Evolutionary conservation across 441 rosid species (phyloP), one percentile per base, ranked within the genome.

Genomic region (Kokia cookei): DNA sequence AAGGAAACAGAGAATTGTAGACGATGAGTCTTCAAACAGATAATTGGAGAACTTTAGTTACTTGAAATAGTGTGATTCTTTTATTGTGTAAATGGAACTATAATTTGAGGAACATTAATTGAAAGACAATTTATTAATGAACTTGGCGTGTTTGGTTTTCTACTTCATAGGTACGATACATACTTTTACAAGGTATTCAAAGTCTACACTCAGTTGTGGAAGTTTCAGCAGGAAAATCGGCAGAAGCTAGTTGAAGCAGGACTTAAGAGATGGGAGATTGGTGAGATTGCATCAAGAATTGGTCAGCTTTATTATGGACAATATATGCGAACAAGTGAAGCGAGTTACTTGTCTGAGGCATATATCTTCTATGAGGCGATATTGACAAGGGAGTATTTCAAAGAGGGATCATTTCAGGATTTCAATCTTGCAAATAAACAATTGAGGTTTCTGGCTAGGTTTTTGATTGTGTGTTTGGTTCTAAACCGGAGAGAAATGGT

Each of bases 301-400:
- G 98, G 90, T 7, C 99, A 93, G 85, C 96, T 93, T n/a, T 91
- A 95, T 79, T 95, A 90, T 74, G 98, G 97, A 63, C 99, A 95
- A 69, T 95, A 95, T 72, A 90, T 93, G 99, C 79, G 93, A 75
- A 90, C 99, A 0, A 90, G 99, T 58, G 98, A 95, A 73, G 89
- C 88, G 0, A 86, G 88, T 79, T 93, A 87, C 79, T 83, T 95
- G 73, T 89, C 97, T 0, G 97, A 95, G 77, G 88, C 99, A 0
- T 93, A 90, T 77, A 85, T 95, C 40, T 95, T 95, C 82, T 93
- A 93, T 29, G 97, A 91, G 85, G 99, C 98, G 0, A 90, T 95
- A 73, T 75, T 89, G 79, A 88, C 88, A 35, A 83, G 98, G 67
- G 99, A 93, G 81, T 95, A 95, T 63, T 95, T 95, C 82, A 91